These are phyloP conservation scores for Bisporella sp. DNA, from an alignment of 2,329 filamentous ascomycete genomes.

Conservation along the genomic window DNA sequence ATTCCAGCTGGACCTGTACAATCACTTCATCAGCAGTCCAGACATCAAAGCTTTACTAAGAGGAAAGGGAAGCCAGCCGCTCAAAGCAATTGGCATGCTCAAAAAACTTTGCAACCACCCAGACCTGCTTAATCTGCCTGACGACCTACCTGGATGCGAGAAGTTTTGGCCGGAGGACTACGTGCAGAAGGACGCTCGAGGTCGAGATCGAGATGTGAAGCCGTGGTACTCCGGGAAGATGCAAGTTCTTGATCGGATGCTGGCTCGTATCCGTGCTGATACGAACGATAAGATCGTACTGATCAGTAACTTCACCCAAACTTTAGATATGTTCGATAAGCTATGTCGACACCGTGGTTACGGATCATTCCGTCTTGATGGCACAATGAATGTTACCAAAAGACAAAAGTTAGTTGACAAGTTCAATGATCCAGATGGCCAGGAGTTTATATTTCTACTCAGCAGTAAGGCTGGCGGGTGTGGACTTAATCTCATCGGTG, in stretches of 20 bases:
- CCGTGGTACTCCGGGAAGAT: slow-evolving; percentile 98
- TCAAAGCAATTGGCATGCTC: slow-evolving; percentile 93
- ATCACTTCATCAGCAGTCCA: slow-evolving; percentile 93
- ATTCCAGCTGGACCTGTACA: slow-evolving; percentile 91
- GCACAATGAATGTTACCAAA: slow-evolving; percentile 97
- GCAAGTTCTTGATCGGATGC: slow-evolving; percentile 96
- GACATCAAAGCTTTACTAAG: slow-evolving; percentile 87
- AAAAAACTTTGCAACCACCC: slow-evolving; percentile 99
- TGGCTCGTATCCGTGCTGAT: slow-evolving; percentile 87
- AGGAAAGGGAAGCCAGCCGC: slow-evolving; percentile 89
- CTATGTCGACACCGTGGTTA: slow-evolving; percentile 82
- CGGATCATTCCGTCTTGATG: slow-evolving; percentile 82
- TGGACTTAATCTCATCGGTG: slow-evolving; percentile 90
- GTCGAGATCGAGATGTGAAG: slow-evolving; percentile 86
- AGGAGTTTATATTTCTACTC: slow-evolving; percentile 91
- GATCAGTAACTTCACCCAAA: slow-evolving; percentile 97
- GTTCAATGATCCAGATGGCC: slow-evolving; percentile 88
- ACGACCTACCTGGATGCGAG: slow-evolving; percentile 84
- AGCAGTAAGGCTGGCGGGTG: slow-evolving; percentile 96
- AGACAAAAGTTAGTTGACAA: slow-evolving; percentile 94
- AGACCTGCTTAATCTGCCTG: slow-evolving; percentile 75
- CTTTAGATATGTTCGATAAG: slow-evolving; percentile 86
- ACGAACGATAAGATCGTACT: slow-evolving; percentile 99
- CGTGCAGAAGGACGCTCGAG: slow-evolving; percentile 77
- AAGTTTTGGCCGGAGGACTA: slow-evolving; percentile 77